phyloP scores from a whole-genome alignment of 805 yeast species.

The Spencermartinsiella europaea region DNA sequence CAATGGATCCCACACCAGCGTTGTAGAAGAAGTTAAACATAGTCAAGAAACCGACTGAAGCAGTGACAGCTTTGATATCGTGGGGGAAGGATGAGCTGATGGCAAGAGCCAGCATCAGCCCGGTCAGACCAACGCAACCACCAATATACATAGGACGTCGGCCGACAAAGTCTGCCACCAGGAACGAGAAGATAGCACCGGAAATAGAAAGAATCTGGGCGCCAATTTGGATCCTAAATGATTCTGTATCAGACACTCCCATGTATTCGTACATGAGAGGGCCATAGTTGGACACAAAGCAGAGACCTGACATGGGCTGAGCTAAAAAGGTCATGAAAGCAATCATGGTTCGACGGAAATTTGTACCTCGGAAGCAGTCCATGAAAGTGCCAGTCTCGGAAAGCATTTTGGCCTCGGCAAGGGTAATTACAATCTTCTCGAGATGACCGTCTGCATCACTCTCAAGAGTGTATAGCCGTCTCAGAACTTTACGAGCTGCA shows the following conservation, averaged over 20 bases:
- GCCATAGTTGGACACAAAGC: constrained; percentile 41
- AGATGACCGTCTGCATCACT: neutral
- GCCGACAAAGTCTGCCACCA: constrained; percentile 28
- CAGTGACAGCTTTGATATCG: constrained; percentile 20
- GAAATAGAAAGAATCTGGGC: constrained; percentile 31
- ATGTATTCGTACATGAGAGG: constrained; percentile 3
- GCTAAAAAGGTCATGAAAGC: constrained; percentile 6
- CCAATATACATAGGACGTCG: constrained; percentile 28
- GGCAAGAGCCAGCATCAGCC: constrained; percentile 16
- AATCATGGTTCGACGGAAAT: constrained; percentile 40
- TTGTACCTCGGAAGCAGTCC: constrained; percentile 41
- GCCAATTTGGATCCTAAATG: constrained; percentile 33
- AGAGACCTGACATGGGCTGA: constrained; percentile 24
- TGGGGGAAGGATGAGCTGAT: neutral
- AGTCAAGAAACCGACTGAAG: constrained; percentile 28
- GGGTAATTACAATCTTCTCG: neutral
- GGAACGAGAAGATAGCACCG: constrained; percentile 33
- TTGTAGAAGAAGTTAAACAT: constrained; percentile 33
- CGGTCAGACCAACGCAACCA: constrained; percentile 26
- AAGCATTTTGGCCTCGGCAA: neutral
- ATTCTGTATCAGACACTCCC: constrained; percentile 39
- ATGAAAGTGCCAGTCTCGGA: constrained; percentile 7
- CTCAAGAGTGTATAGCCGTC: constrained; percentile 29
- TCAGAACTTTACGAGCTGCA: constrained; percentile 40
- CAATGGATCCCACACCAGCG: constrained; percentile 37